phyloP scores from a whole-genome alignment of 192 early-diverging fungal genomes.

The Coemansia sp. region DNA sequence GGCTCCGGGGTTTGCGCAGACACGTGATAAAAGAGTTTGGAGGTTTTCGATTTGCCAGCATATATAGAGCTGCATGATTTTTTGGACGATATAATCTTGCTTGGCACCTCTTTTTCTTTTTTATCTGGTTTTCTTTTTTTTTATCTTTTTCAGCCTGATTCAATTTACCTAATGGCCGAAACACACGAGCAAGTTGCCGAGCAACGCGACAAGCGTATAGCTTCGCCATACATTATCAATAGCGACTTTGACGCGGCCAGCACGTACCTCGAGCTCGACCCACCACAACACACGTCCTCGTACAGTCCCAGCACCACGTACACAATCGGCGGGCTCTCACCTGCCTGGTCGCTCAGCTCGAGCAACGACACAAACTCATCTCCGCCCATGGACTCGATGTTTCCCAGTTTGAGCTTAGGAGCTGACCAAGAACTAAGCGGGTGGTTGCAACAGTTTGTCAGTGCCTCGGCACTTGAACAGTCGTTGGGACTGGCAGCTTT shows the following conservation, averaged over 20 bases:
- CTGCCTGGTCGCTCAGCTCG: constrained; percentile 41
- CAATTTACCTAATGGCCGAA: background rate
- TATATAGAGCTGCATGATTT: background rate
- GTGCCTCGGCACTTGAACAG: constrained; percentile 22
- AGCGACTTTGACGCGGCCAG: background rate
- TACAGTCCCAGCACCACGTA: background rate
- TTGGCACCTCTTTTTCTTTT: background rate
- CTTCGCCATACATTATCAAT: background rate
- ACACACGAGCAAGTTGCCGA: background rate
- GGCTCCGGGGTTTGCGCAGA: background rate
- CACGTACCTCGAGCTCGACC: constrained; percentile 4
- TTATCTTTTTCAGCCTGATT: background rate
- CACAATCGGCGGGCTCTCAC: constrained; percentile 13
- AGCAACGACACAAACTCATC: constrained; percentile 11
- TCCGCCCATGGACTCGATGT: too few species aligned
- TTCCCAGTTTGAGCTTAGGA: background rate
- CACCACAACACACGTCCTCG: background rate
- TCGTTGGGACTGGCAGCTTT: background rate
- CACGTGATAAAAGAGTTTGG: background rate
- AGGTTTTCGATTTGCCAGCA: background rate
- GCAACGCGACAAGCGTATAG: background rate
- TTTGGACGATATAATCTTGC: background rate
- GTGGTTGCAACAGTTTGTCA: constrained; percentile 54
- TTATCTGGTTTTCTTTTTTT: background rate
- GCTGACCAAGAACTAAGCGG: constrained; percentile 33